Evolutionary conservation across 495 filamentous ascomycete species (phyloP), one percentile per base, ranked within the genome.

Genomic region (Aspergillus ostianus): DNA sequence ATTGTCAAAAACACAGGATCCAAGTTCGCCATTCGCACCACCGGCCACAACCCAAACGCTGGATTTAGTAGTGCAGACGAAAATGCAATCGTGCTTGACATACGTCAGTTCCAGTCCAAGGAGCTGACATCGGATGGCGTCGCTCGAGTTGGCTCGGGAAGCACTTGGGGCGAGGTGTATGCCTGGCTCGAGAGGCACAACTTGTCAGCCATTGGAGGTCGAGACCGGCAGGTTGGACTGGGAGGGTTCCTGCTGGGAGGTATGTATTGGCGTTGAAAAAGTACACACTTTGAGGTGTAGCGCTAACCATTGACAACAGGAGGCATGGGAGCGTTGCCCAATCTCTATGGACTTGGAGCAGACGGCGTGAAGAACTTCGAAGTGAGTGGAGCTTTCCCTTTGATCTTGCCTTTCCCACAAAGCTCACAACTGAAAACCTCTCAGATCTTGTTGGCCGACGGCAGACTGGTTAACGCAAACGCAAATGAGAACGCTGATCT

Each of bases 401-500:
- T 13, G 29, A 32, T 32, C 8, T 32, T 32, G 29, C 23, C 23
- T 32, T 32, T 32, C 10, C 29, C 10, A 4, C 29, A 32, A 32
- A 32, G 29, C 29, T 32, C 29, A 32, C 29, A 32, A 32, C 29
- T 32, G 8, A 32, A 32, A 10, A 32, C 29, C 29, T 32, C n/a
- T 32, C 10, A 32, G 29, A 32, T 32, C 10, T 32, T 32, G 29
- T 32, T 32, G 29, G 29, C 29, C 29, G 29, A 32, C 29, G 29
- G 79, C 10, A 62, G 64, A 0, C 63, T 82, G 20, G 62, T 77
- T 53, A 74, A 80, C 36, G 80, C 77, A 51, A 83, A 77, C 57
- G 58, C 63, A 1, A 57, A 58, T 0, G 66, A 69, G 2, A 74
- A 82, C 56, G 23, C 50, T 18, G 68, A 74, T 41, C 64, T 76